phyloP scores from a whole-genome alignment of 352 stramenopile species.

The Pseudoperonospora humuli region DNA sequence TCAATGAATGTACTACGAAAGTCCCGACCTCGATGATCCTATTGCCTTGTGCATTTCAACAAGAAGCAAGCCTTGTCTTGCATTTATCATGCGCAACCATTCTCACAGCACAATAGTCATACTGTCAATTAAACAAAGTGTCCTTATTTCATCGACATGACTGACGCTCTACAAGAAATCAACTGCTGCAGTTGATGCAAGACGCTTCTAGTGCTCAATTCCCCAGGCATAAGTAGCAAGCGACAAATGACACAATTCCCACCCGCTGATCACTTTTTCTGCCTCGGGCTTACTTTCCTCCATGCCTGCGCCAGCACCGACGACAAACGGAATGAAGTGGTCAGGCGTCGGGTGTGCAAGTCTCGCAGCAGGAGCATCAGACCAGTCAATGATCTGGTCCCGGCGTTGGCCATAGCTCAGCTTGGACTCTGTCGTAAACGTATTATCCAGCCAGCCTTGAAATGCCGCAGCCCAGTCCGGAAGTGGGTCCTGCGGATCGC shows the following conservation, averaged over 20 bases:
- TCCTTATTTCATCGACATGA: too few relatives aligned
- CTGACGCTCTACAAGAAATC: too few relatives aligned
- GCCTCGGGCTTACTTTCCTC: conserved; percentile 29
- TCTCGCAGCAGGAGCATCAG: conserved; percentile 21
- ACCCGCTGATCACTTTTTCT: conserved; percentile 31
- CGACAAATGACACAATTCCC: conserved; percentile 36
- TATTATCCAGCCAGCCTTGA: conserved; percentile 31
- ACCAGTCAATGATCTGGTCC: conserved; percentile 34
- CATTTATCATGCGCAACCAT: too few relatives aligned
- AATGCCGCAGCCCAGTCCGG: conserved; percentile 28
- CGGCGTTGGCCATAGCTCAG: conserved; percentile 18
- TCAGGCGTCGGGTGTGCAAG: conserved; percentile 40
- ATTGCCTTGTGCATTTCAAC: too few relatives aligned
- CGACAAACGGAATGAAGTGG: conserved; percentile 47
- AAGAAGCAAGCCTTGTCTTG: too few relatives aligned
- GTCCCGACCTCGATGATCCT: too few relatives aligned
- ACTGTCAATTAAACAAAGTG: not conserved
- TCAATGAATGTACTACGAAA: conserved; percentile 21
- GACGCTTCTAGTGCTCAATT: conserved; percentile 19
- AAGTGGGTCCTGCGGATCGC: conserved; percentile 8
- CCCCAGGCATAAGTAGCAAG: conserved; percentile 32
- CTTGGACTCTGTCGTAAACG: conserved; percentile 18
- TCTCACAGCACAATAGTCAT: too few relatives aligned
- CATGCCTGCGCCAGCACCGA: conserved; percentile 40
- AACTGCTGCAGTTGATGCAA: not conserved